Evolutionary conservation across 257 asterid genomes (phyloP), one percentile per base, ranked within the genome.

Genomic region (Cynanchum wilfordii): DNA sequence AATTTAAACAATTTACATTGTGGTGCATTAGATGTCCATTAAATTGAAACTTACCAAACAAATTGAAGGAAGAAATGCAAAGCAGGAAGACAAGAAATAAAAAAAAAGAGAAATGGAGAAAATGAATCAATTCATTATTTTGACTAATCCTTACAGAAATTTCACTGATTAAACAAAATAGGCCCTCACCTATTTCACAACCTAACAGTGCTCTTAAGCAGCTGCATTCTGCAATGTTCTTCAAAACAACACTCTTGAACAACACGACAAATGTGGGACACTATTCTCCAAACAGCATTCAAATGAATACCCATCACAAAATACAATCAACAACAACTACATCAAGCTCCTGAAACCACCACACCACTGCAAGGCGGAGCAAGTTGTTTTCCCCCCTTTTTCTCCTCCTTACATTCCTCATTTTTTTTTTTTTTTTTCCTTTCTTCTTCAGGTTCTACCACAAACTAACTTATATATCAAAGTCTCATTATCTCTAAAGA

Each of bases 151-250:
- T 63, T 76, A 58, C 75, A 76, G 71, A 69, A 70, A 58, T 72
- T 62, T 69, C n/a, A 70, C 33, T 70, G 47, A 64, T 44, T 51
- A 40, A 62, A 70, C 59, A 73, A 62, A 76, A 76, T 62, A 63
- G 80, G 80, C 71, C 80, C 80, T 63, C 54, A 59, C 80, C 80
- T 63, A 70, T 63, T 65, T 64, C 69, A 52, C 66, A 15, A 12
- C 71, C 80, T 76, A 76, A 42, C 59, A 63, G 72, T 76, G 80
- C 80, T 76, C 66, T 76, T 76, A 44, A 70, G 80, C 80, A 76
- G 76, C 72, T 52, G 72, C 72, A 50, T 38, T 76, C 65, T 64
- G 75, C 72, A 76, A 64, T 38, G 69, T 71, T 47, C 45, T 25
- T 60, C 47, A 24, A 38, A 50, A 70, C 75, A 76, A 59, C 74